Conservation (phyloP, 306 rosid species). For the Spatholobus suberectus region DNA sequence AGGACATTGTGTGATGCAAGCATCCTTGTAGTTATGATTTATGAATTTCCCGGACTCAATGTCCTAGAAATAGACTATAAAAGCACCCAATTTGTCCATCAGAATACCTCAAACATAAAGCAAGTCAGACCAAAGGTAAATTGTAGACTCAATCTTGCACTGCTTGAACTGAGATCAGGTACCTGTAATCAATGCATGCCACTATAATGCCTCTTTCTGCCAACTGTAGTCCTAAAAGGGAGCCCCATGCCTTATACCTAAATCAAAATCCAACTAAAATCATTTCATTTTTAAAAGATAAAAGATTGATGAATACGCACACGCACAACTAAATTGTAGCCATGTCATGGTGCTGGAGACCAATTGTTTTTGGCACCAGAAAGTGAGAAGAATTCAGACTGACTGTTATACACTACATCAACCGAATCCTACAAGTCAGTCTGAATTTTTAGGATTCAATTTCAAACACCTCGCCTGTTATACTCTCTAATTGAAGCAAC, state of each 20-base stretch:
- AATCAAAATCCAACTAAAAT: slow-evolving; percentile 45
- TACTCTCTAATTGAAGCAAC: slow-evolving; percentile 12
- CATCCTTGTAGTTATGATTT: neutral
- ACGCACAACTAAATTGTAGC: neutral
- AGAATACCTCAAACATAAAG: slow-evolving; percentile 48
- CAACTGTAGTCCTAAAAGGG: slow-evolving; percentile 84
- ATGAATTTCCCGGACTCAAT: slow-evolving; percentile 32
- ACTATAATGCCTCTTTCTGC: slow-evolving; percentile 91
- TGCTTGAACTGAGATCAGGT: slow-evolving; percentile 59
- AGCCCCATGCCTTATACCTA: slow-evolving; percentile 99
- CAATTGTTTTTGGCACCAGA: slow-evolving; percentile 10
- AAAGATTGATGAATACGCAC: slow-evolving; percentile 1
- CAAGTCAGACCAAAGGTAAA: slow-evolving; percentile 48
- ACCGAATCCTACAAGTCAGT: neutral
- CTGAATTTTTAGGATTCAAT: slow-evolving; percentile 31
- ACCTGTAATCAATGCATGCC: slow-evolving; percentile 96
- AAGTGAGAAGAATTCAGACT: neutral
- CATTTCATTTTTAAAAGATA: slow-evolving; percentile 37
- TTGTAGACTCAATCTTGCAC: slow-evolving; percentile 44
- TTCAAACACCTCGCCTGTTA: neutral
- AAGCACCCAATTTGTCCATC: slow-evolving; percentile 39
- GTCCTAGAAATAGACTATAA: slow-evolving; percentile 10
- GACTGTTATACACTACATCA: neutral
- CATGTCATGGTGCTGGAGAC: slow-evolving; percentile 11
- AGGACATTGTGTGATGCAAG: slow-evolving; percentile 2